phyloP scores from a whole-genome alignment of 768 basidiomycete species.

The Naganishia friedmannii region DNA sequence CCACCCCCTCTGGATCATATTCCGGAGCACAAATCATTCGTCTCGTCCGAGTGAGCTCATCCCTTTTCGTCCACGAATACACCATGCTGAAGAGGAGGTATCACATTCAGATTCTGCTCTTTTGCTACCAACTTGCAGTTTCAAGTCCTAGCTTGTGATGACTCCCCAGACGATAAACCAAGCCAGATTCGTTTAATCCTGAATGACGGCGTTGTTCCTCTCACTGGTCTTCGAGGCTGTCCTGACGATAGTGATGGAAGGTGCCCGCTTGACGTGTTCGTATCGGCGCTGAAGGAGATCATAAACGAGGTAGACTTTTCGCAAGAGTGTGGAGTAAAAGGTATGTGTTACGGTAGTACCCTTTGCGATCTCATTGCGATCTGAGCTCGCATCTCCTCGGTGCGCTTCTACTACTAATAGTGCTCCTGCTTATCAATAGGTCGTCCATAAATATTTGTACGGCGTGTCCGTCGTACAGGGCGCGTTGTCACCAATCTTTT shows the following conservation, averaged over 20 bases:
- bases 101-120: constrained; percentile 60
- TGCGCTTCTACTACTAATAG: too few species aligned
- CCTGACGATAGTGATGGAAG: constrained; percentile 69
- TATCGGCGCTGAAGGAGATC: constrained; percentile 65
- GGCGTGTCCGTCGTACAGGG: too few species aligned
- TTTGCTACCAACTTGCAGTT: constrained; percentile 74
- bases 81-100: background rate
- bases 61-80: background rate
- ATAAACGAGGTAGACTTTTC: constrained; percentile 71
- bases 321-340: constrained; percentile 60
- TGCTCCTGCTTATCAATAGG: too few species aligned
- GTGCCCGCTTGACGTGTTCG: constrained; percentile 71
- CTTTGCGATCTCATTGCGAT: too few species aligned
- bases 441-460: too few species aligned
- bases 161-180: constrained; percentile 38
- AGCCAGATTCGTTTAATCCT: constrained; percentile 75
- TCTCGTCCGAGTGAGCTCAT: constrained; percentile 59
- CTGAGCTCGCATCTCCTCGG: too few species aligned
- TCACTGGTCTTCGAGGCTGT: constrained; percentile 74
- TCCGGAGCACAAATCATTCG: constrained; percentile 59
- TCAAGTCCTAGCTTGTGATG: constrained; percentile 64
- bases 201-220: constrained; percentile 81
- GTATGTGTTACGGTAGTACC: too few species aligned
- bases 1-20: constrained; percentile 49
- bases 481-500: too few species aligned